Base-by-base conservation (phyloP, 164 flowering plant species). In the Cinnamomum chago region DNA sequence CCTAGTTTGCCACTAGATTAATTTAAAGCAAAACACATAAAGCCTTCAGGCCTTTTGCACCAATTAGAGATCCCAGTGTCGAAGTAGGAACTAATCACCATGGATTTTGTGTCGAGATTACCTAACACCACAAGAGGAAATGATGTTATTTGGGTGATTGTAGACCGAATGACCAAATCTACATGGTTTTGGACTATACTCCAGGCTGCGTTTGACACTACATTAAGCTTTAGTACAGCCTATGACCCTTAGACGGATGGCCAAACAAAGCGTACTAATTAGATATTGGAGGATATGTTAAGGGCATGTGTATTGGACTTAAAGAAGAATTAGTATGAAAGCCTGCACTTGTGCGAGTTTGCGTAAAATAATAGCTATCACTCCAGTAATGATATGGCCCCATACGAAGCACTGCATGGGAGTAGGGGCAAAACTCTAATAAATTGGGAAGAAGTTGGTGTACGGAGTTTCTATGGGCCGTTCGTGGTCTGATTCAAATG, bases 201-300 rank as follows among this genome's bases (percentile, higher is more conserved):
- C 15, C 58, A 72, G 33, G 5, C 13, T 1, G 2, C 52, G 11
- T 40, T 5, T 7, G 51, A 66, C 23, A 65, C 75, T 13, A 23
- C 24, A n/a, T 23, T 72, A 1, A 68, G 14, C 3, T 7, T 73
- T 28, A 72, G 72, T n/a, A 24, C 76, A 5, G 73, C 72, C 15
- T 77, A 78, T 73, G 73, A 73, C 50, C 73, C 77, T 7, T 74
- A 78, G 65, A 50, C 28, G 3, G 28, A 27, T 27, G 28, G 73
- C 9, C 77, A 74, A 28, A 68, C 73, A 1, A 47, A 66, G 35
- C 62, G 23, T 23, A 52, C 62, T 14, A 72, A 72, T 23, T 23
- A 22, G 10, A 27, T 27, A 27, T 27, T 27, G 28, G 28, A 27
- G 28, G 28, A 27, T 27, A 27, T 27, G 28, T 24, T 24, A 27